Percentiles rank a stretch among this genome's conserved stretches.
phyloP scores from a whole-genome alignment of 1,139 yeast species.

The Hanseniaspora gamundiae region DNA sequence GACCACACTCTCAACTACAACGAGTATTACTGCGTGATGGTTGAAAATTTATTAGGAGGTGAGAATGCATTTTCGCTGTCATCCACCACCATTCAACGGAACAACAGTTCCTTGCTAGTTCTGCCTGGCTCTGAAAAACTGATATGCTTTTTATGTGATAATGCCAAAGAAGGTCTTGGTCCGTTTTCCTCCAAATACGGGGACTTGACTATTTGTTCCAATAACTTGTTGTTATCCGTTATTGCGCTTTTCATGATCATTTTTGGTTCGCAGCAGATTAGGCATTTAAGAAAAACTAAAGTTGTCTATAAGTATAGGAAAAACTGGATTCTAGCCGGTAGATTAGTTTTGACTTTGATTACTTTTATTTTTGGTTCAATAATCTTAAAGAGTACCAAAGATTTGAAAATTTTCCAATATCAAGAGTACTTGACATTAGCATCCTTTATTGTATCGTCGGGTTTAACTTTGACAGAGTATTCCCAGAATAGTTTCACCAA shows the following conservation, averaged over 20 bases:
- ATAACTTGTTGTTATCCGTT: conserved; percentile 48
- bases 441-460: conserved; percentile 36
- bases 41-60: neutral
- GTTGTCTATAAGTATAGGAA: conserved; percentile 29
- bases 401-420: conserved; percentile 18
- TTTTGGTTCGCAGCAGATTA: conserved; percentile 34
- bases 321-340: conserved; percentile 27
- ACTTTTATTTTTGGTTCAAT: conserved; percentile 22
- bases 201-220: conserved; percentile 74
- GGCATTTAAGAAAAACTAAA: conserved; percentile 24
- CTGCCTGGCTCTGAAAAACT: neutral
- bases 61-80: neutral
- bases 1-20: too few species aligned
- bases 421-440: conserved; percentile 17
- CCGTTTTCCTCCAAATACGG: conserved; percentile 45
- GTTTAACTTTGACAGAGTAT: conserved; percentile 62
- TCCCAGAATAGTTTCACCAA: conserved; percentile 52
- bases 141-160: neutral
- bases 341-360: conserved; percentile 23
- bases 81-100: neutral
- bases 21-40: too few species aligned
- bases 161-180: neutral
- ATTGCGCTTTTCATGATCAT: conserved; percentile 42
- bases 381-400: conserved; percentile 11
- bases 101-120: neutral